Evolutionary conservation across 352 stramenopile species (phyloP).

Genomic region (Globisporangium orthogonon): DNA sequence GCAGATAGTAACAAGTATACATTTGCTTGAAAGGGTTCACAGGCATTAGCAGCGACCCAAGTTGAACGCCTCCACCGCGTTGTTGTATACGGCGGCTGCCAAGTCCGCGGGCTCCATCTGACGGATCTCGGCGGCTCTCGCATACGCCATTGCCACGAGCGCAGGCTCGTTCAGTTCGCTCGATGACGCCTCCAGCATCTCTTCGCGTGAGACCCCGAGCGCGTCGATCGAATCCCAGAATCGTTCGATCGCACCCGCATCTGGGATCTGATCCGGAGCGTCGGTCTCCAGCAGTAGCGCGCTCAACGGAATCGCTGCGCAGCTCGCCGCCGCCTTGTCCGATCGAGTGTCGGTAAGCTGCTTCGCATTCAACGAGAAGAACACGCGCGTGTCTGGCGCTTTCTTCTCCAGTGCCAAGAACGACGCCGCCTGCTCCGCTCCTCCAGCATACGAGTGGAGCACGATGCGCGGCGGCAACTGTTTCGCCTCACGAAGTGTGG

Average conservation of each 20-base stretch:
- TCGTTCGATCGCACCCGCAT: background rate
- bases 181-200: background rate
- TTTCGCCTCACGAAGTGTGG: constrained; percentile 3
- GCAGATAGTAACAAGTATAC: background rate
- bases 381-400: constrained; percentile 28
- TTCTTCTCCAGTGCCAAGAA: constrained; percentile 37
- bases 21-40: background rate
- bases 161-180: constrained; percentile 39
- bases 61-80: constrained; percentile 30
- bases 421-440: constrained; percentile 41
- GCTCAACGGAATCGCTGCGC: constrained; percentile 32
- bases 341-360: constrained; percentile 34
- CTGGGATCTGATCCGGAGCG: constrained; percentile 57
- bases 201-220: background rate
- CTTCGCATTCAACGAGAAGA: constrained; percentile 74
- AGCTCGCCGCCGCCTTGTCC: constrained; percentile 33
- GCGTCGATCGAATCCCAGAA: background rate
- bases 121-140: constrained; percentile 31
- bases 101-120: constrained; percentile 26
- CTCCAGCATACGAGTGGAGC: constrained; percentile 62
- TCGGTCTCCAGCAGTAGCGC: constrained; percentile 70
- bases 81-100: constrained; percentile 27
- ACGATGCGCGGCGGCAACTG: constrained; percentile 45
- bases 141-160: constrained; percentile 43
- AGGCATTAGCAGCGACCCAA: constrained; percentile 3